A percentile compares a stretch with the other conserved stretches of the same genome.
phyloP scores from a whole-genome alignment of 768 basidiomycete species.

The Macrolepiota fuliginosa region DNA sequence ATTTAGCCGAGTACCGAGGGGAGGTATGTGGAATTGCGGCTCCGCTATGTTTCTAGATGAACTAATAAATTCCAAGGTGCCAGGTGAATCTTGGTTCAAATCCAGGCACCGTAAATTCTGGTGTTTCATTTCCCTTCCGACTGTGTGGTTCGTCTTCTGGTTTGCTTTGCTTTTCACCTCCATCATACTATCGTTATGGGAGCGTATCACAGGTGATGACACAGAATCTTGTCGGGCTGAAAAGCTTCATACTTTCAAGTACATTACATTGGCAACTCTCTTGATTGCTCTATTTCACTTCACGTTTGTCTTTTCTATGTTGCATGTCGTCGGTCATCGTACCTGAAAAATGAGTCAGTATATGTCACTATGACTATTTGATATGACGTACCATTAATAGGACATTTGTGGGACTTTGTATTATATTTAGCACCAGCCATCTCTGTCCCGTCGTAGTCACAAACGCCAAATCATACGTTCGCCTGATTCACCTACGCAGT shows the following conservation, averaged over 20 bases:
- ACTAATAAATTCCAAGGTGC: neutral
- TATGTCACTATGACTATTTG: too few species aligned
- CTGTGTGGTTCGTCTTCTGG: neutral
- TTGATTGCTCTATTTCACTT: neutral
- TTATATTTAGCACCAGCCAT: too few species aligned
- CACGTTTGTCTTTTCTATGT: neutral
- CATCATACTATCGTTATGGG: neutral
- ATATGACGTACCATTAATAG: too few species aligned
- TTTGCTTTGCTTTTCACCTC: neutral
- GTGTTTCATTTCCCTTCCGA: slow-evolving; percentile 1
- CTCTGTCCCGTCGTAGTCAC: too few species aligned
- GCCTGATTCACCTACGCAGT: too few species aligned
- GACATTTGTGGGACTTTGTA: too few species aligned
- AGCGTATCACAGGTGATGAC: neutral
- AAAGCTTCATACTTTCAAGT: neutral
- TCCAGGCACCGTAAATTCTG: neutral
- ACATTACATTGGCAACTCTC: neutral
- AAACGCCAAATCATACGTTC: too few species aligned
- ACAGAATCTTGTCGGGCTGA: neutral
- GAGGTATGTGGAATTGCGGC: neutral
- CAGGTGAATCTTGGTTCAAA: neutral
- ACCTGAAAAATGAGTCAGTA: too few species aligned
- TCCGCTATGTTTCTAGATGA: too few species aligned
- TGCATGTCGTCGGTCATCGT: too few species aligned
- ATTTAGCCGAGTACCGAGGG: neutral